Evolutionary conservation across 1,139 yeast genomes (phyloP).

Genomic region (Candida sanyaensis): DNA sequence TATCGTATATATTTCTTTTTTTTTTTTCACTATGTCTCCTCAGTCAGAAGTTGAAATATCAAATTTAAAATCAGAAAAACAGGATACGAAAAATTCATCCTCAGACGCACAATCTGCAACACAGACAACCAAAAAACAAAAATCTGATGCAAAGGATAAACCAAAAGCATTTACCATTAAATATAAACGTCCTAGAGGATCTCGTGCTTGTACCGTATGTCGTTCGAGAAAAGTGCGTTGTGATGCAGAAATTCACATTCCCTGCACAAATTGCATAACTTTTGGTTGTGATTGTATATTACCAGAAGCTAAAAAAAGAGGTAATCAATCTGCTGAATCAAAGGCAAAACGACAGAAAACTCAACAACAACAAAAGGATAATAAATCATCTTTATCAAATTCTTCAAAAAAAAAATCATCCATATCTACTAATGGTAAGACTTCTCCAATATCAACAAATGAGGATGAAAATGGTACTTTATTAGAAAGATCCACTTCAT

Average conservation of each 20-base stretch:
- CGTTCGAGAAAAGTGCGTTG: constrained; percentile 75
- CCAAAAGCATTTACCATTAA: constrained; percentile 53
- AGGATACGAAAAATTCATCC: no score
- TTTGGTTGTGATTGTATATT: constrained; percentile 73
- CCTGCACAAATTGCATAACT: constrained; percentile 76
- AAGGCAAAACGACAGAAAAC: constrained; percentile 21
- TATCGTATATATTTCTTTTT: no score
- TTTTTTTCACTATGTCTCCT: no score
- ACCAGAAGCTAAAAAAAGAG: constrained; percentile 58
- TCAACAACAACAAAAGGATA: neutral
- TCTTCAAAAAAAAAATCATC: neutral
- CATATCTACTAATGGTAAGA: neutral
- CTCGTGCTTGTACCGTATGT: constrained; percentile 59
- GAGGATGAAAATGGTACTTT: neutral
- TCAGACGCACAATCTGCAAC: neutral
- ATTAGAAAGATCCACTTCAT: neutral
- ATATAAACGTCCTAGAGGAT: constrained; percentile 53
- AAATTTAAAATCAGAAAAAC: no score
- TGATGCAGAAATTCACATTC: constrained; percentile 67
- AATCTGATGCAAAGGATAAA: constrained; percentile 24
- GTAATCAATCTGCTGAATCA: constrained; percentile 27
- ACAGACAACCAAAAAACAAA: neutral
- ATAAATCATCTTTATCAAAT: neutral
- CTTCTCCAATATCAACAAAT: no score
- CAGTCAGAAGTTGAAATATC: no score